Evolutionary conservation across 2,329 filamentous ascomycete species (phyloP), one percentile per base, ranked within the genome.

Genomic region (Cryphonectria radicalis): DNA sequence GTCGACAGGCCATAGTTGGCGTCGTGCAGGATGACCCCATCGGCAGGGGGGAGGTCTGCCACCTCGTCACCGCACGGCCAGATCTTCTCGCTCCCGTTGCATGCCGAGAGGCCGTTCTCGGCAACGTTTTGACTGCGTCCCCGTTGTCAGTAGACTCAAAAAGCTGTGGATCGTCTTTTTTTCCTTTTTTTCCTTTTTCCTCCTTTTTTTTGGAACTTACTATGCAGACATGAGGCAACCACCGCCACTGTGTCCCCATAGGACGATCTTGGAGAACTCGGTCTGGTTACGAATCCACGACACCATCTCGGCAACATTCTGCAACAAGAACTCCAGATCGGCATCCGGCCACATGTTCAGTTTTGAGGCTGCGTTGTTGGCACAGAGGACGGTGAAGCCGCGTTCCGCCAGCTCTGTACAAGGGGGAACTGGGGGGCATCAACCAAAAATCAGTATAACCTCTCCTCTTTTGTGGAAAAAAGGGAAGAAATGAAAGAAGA

Each of bases 171-270:
- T 22, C 22, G 5, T 53, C 32, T 32, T 32, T 32, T 32, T 32
- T 32, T 32, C 4, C 32, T 32, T 32, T 32, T 32, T 3, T 32
- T 32, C 3, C 3, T 32, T 32, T 3, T 32, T 32, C 3, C 28
- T 32, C 28, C 3, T 32, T 32, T 32, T 4, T 28, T n/a, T 40
- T 40, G 6, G 10, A 11, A 63, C 63, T 65, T 25, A 65, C 63
- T 75, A 75, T 3, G 71, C 69, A 66, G 72, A 64, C 73, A 75
- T 72, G 73, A 75, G 70, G 17, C 72, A 70, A 66, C 74, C 74
- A 10, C 74, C 74, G 22, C 74, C 68, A 13, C 63, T 67, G 63
- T 70, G 68, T 25, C 63, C 68, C 59, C 59, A 67, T 4, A 67
- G 10, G 8, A 70, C 55, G 3, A 70, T 19, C n/a, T 70, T 67